phyloP scores from a whole-genome alignment of 2,329 filamentous ascomycete genomes.

The Hypoxylon sp. region DNA sequence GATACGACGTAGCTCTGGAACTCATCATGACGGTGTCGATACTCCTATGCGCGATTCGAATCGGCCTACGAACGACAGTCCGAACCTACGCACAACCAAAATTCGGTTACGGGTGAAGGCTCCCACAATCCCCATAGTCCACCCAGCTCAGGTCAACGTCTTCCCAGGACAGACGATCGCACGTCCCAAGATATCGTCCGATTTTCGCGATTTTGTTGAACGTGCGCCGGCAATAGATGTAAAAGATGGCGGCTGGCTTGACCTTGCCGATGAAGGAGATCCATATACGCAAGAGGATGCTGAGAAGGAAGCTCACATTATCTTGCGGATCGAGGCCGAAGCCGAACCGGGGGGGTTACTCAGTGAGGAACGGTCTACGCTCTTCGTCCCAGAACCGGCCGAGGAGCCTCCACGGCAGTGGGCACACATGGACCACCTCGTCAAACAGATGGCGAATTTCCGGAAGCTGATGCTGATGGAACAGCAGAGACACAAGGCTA shows the following conservation, averaged over 20 bases:
- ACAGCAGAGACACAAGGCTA: conserved; percentile 80
- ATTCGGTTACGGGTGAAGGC: conserved; percentile 66
- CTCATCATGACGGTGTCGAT: conserved; percentile 52
- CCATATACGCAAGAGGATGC: conserved; percentile 74
- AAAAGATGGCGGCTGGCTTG: conserved; percentile 70
- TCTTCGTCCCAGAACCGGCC: conserved; percentile 79
- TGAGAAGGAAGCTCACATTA: conserved; percentile 76
- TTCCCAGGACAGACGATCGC: conserved; percentile 54
- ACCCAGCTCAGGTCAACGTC: conserved; percentile 71
- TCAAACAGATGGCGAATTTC: conserved; percentile 84
- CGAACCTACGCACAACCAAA: conserved; percentile 52
- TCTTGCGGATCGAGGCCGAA: conserved; percentile 79
- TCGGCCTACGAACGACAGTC: conserved; percentile 42
- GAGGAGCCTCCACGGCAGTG: conserved; percentile 85
- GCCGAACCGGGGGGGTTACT: conserved; percentile 82
- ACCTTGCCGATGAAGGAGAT: conserved; percentile 68
- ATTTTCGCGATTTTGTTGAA: conserved; percentile 71
- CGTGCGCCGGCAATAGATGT: conserved; percentile 67
- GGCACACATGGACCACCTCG: conserved; percentile 88
- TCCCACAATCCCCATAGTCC: conserved; percentile 70
- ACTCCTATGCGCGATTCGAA: conserved; percentile 45
- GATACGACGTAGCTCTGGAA: conserved; percentile 62
- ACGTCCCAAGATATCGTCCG: conserved; percentile 67
- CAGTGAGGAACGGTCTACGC: conserved; percentile 77
- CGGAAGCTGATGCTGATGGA: conserved; percentile 85